Conservation (phyloP, 169 alveolate genomes). For the Babesia ovata region DNA sequence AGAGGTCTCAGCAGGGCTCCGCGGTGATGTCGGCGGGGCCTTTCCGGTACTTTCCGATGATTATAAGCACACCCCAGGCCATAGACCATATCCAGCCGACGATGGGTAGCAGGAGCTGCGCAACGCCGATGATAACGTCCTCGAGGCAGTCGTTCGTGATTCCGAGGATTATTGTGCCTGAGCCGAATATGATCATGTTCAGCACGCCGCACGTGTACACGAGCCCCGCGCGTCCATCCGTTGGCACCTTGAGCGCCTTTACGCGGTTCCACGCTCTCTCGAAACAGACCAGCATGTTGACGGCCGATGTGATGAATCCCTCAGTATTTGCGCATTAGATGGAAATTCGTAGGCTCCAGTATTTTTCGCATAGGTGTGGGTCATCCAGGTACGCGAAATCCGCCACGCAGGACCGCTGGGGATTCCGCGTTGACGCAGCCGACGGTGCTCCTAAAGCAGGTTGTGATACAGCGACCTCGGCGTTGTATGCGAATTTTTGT, state of each 20-base stretch:
- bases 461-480: constrained; percentile 22
- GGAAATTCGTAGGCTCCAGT: too few relatives aligned
- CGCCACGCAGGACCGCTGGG: too few relatives aligned
- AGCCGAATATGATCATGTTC: constrained; percentile 78
- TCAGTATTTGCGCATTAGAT: background rate
- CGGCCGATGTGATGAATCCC: too few relatives aligned
- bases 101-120: constrained; percentile 77
- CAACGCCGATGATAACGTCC: constrained; percentile 77
- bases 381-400: too few relatives aligned
- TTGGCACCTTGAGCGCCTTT: constrained; percentile 44
- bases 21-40: too few relatives aligned
- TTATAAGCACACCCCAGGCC: constrained; percentile 81
- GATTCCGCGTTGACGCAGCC: too few relatives aligned
- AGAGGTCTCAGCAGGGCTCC: too few relatives aligned
- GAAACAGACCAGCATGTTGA: constrained; percentile 20
- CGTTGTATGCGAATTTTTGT: constrained; percentile 11
- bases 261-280: constrained; percentile 15
- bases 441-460: constrained; percentile 7
- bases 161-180: constrained; percentile 79
- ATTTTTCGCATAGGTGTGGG: too few relatives aligned
- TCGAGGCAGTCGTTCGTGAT: constrained; percentile 74
- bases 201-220: constrained; percentile 70
- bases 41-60: constrained; percentile 12
- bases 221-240: constrained; percentile 5
- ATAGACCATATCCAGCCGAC: constrained; percentile 86